Conservation (phyloP, 2,329 filamentous ascomycete genomes). For the Periglandula ipomoeae region DNA sequence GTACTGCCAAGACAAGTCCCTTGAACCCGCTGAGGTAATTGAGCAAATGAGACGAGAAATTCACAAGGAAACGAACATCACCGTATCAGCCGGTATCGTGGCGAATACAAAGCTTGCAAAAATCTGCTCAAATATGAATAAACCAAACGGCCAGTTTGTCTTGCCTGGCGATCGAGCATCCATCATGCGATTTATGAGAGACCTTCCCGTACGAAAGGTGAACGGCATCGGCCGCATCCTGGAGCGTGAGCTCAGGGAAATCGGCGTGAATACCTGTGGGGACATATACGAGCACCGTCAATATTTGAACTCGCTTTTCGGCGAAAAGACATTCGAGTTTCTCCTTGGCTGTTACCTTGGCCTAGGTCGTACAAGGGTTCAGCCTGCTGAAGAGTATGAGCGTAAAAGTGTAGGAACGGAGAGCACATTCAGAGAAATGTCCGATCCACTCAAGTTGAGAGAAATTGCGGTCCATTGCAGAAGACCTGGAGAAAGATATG, state of each 20-base stretch:
- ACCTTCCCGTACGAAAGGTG: constrained; percentile 78
- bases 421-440: constrained; percentile 78
- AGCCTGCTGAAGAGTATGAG: constrained; percentile 82
- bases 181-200: constrained; percentile 79
- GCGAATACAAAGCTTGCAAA: constrained; percentile 91
- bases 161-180: constrained; percentile 61
- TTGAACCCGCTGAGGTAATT: constrained; percentile 65
- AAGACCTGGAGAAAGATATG: constrained; percentile 82
- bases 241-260: constrained; percentile 79
- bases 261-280: constrained; percentile 81
- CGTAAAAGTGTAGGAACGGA: constrained; percentile 93
- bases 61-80: constrained; percentile 67
- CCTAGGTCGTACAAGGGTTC: constrained; percentile 73
- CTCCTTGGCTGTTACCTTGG: constrained; percentile 78
- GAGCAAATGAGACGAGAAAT: constrained; percentile 71
- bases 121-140: constrained; percentile 91
- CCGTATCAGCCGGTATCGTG: constrained; percentile 88
- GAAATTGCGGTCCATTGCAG: constrained; percentile 72
- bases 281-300: constrained; percentile 74
- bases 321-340: constrained; percentile 85
- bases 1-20: constrained; percentile 63
- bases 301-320: constrained; percentile 69
- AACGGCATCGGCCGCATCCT: constrained; percentile 93
- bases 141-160: constrained; percentile 86
- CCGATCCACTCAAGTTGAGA: constrained; percentile 59